Evolutionary conservation across 305 asterid genomes (phyloP).

Genomic region (Lippia alba): DNA sequence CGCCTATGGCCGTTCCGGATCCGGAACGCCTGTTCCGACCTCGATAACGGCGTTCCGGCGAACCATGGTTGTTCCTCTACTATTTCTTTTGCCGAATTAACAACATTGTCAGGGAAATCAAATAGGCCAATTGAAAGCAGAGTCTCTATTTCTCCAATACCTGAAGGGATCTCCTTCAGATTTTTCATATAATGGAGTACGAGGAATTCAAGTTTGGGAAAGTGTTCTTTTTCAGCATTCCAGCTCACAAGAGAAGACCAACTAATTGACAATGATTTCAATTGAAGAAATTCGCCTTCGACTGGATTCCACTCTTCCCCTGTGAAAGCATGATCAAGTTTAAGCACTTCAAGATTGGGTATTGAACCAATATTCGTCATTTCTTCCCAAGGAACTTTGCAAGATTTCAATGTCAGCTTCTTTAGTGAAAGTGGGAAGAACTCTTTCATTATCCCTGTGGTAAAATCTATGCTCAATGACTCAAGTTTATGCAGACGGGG

Average conservation of each 20-base stretch:
- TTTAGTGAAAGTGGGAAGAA: neutral
- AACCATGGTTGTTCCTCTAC: constrained; percentile 16
- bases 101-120: neutral
- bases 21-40: too few species aligned
- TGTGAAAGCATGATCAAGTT: neutral
- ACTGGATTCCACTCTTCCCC: neutral
- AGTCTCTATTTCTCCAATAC: constrained; percentile 22
- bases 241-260: neutral
- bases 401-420: neutral
- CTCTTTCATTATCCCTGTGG: neutral
- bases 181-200: too few species aligned
- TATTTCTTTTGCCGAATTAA: constrained; percentile 23
- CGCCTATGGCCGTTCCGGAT: too few species aligned
- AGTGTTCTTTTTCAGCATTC: neutral
- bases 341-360: neutral
- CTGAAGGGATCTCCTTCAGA: constrained; percentile 17
- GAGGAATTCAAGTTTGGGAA: neutral
- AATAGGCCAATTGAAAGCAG: neutral
- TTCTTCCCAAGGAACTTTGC: neutral
- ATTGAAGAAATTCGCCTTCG: neutral
- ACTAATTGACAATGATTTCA: neutral
- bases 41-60: too few species aligned
- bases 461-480: neutral
- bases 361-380: neutral
- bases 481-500: neutral